A percentile compares a stretch with the other conserved stretches of the same genome.
These are phyloP conservation scores for Verticillium isaacii DNA, from an alignment of 2,329 filamentous ascomycete genomes.

Conservation along the genomic window DNA sequence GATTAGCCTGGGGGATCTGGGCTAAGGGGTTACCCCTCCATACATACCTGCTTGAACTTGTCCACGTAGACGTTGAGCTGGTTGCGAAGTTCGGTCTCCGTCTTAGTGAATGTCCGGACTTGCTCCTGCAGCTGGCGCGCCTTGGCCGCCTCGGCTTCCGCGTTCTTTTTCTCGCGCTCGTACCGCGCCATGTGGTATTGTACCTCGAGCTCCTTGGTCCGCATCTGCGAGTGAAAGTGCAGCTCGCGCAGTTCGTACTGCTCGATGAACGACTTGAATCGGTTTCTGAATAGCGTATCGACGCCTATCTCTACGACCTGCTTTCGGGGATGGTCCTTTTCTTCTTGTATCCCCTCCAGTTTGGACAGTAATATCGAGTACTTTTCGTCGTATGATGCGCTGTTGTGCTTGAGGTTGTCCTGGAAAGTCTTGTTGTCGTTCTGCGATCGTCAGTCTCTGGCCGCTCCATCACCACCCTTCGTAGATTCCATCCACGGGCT, in stretches of 20 bases:
- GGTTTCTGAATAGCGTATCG: constrained; percentile 65
- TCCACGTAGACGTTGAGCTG: constrained; percentile 98
- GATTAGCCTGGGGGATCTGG: constrained; percentile 3
- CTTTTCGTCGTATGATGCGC: constrained; percentile 78
- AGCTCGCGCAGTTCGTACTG: constrained; percentile 95
- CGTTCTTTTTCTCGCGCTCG: constrained; percentile 84
- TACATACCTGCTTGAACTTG: constrained; percentile 95
- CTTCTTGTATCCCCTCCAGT: constrained; percentile 82
- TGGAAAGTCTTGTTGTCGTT: constrained; percentile 91
- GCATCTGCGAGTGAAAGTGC: constrained; percentile 87
- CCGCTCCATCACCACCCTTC: not conserved
- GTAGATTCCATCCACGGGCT: not conserved
- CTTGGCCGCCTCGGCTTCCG: constrained; percentile 74
- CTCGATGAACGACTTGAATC: constrained; percentile 93
- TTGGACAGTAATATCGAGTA: constrained; percentile 76
- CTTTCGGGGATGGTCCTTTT: constrained; percentile 77
- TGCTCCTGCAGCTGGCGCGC: constrained; percentile 84
- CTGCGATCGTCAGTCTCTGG: constrained; percentile 32
- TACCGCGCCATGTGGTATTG: constrained; percentile 85
- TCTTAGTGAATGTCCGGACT: constrained; percentile 93
- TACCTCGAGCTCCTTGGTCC: constrained; percentile 92
- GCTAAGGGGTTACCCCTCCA: not conserved
- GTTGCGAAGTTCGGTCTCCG: constrained; percentile 86
- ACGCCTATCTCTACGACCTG: constrained; percentile 80
- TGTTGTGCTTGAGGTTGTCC: constrained; percentile 78